These are phyloP conservation scores for Hemileccinum impolitum DNA, from an alignment of 768 basidiomycete species.

Conservation along the genomic window DNA sequence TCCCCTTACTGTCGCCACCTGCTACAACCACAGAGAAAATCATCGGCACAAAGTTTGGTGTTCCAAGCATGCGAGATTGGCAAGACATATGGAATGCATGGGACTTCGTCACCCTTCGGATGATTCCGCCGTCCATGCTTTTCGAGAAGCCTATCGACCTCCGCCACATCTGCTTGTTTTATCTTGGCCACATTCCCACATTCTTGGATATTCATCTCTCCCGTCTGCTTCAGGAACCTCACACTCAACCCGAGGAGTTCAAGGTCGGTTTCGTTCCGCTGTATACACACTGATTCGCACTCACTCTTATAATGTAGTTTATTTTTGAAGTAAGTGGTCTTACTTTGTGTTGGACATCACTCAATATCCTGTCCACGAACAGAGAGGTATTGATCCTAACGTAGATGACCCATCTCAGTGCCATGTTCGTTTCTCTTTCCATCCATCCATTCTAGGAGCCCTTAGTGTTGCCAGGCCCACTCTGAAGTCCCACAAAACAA, in stretches of 20 bases:
- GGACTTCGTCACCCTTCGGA: slow-evolving; percentile 79
- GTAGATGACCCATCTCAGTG: slow-evolving; percentile 87
- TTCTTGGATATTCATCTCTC: slow-evolving; percentile 92
- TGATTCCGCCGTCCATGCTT: slow-evolving; percentile 87
- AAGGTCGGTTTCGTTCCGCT: slow-evolving; percentile 43
- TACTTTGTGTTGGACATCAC: neutral
- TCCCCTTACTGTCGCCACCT: slow-evolving; percentile 57
- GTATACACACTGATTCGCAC: slow-evolving; percentile 3
- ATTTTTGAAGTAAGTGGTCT: slow-evolving; percentile 64
- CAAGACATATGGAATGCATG: slow-evolving; percentile 79
- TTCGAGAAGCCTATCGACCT: slow-evolving; percentile 90
- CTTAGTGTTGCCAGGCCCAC: slow-evolving; percentile 58
- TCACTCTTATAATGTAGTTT: slow-evolving; percentile 37
- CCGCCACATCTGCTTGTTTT: slow-evolving; percentile 96
- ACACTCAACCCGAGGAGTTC: slow-evolving; percentile 82
- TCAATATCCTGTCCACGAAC: slow-evolving; percentile 17
- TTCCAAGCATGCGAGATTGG: slow-evolving; percentile 82
- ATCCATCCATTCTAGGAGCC: neutral
- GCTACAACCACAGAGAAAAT: slow-evolving; percentile 15
- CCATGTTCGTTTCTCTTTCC: slow-evolving; percentile 53
- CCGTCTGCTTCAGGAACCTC: slow-evolving; percentile 64
- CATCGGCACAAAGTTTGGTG: slow-evolving; percentile 43
- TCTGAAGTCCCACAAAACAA: slow-evolving; percentile 79
- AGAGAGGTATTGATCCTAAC: slow-evolving; percentile 95
- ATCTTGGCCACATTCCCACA: slow-evolving; percentile 89